These are phyloP conservation scores for Trichosporon sp. DNA, from an alignment of 1,284 basidiomycete species.

Conservation along the genomic window DNA sequence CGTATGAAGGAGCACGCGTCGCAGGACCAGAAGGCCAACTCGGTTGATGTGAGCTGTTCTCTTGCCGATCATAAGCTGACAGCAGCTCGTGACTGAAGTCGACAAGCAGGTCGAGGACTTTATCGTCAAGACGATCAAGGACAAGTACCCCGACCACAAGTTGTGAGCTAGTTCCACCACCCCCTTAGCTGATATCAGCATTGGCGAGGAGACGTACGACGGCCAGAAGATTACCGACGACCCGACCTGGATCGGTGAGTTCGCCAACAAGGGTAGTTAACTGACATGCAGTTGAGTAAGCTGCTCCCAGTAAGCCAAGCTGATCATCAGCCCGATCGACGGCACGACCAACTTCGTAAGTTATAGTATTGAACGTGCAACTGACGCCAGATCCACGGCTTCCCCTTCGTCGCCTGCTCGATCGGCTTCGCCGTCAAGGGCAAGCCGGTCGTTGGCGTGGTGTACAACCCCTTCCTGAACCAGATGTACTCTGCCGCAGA, in stretches of 20 bases:
- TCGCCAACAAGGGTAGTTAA: constrained; percentile 46
- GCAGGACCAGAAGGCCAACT: constrained; percentile 80
- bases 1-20: constrained; percentile 52
- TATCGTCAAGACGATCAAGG: constrained; percentile 64
- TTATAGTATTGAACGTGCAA: not conserved
- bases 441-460: constrained; percentile 76
- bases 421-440: constrained; percentile 80
- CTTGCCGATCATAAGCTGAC: not conserved
- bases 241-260: constrained; percentile 71
- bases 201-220: constrained; percentile 83
- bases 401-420: constrained; percentile 84
- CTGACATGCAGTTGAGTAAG: constrained; percentile 38
- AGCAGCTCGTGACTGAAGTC: constrained; percentile 82
- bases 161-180: constrained; percentile 63
- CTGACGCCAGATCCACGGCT: constrained; percentile 48
- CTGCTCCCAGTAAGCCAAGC: not conserved
- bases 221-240: constrained; percentile 70
- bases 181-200: constrained; percentile 56
- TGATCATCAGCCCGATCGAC: constrained; percentile 39
- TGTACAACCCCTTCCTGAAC: constrained; percentile 88
- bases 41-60: constrained; percentile 66
- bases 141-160: constrained; percentile 67
- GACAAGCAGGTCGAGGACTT: constrained; percentile 88
- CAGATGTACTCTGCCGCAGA: constrained; percentile 74
- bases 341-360: constrained; percentile 89